Base-by-base conservation (phyloP, 768 basidiomycete species). In the Gloeophyllum trabeum region DNA sequence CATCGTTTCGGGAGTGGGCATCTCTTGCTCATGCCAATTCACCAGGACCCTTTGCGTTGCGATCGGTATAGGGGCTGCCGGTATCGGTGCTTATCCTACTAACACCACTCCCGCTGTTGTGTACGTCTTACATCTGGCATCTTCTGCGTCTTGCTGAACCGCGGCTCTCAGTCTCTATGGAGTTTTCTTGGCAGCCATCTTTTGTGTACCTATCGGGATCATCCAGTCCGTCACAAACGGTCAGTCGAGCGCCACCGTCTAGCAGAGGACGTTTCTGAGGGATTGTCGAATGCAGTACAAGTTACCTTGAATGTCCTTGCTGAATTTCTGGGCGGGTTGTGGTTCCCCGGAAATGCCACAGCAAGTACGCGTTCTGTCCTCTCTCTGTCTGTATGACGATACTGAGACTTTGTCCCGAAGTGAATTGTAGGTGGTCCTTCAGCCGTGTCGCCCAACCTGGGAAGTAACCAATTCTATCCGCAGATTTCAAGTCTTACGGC, bases 261-360 rank as follows among this genome's bases (percentile, higher is more conserved):
- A n/a, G n/a, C n/a, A n/a, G n/a, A n/a, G n/a, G n/a, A n/a, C n/a
- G n/a, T n/a, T n/a, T n/a, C n/a, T n/a, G n/a, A n/a, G n/a, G n/a
- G n/a, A n/a, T n/a, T n/a, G n/a, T n/a, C n/a, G n/a, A n/a, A n/a
- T n/a, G n/a, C n/a, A n/a, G n/a, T n/a, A n/a, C 52, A 60, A 39
- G 49, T 65, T 35, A 57, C 56, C 13, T 52, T 65, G 20, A 63
- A 64, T 44, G 54, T 61, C 30, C 56, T 67, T 13, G 63, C 65
- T 6, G 66, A 69, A 51, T 54, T 66, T 43, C 60, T 65, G 37
- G 58, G 56, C 35, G 62, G 62, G 35, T 47, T 57, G 21, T 54
- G 57, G 50, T 53, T 61, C 40, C 52, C 55, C 34, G 44, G 67
- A 47, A 41, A 64, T 54, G 51, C 66, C 2, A 42, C 61, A 23